A percentile compares a stretch with the other conserved stretches of the same genome.
phyloP scores from a whole-genome alignment of 1,139 yeast species.

The Magnusiomyces suaveolens region DNA sequence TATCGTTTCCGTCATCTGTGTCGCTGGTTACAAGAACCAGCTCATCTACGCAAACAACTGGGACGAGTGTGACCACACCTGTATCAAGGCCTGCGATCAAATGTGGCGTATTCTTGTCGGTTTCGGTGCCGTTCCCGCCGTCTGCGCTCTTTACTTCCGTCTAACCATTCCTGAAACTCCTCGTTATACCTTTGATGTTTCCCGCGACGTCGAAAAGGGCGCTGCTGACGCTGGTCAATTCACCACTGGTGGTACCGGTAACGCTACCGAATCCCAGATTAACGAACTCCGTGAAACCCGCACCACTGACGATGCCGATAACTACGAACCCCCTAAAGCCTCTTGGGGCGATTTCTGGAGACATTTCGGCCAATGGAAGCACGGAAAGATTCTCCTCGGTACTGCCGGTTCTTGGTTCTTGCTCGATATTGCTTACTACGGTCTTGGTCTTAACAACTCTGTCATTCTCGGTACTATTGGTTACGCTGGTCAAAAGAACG shows the following conservation, averaged over 20 bases:
- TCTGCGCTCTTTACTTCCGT: constrained; percentile 74
- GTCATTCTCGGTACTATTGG: constrained; percentile 84
- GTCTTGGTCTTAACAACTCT: constrained; percentile 70
- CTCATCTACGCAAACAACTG: constrained; percentile 58
- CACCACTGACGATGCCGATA: constrained; percentile 8
- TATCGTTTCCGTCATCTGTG: constrained; percentile 30
- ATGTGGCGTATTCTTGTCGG: constrained; percentile 91
- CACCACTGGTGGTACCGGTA: constrained; percentile 39
- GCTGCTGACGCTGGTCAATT: constrained; percentile 48
- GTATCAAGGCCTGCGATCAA: constrained; percentile 74
- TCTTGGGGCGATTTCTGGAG: constrained; percentile 35
- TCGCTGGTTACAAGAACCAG: constrained; percentile 40
- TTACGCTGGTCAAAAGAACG: constrained; percentile 57
- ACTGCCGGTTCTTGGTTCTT: constrained; percentile 96
- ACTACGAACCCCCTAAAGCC: constrained; percentile 42
- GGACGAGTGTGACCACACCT: constrained; percentile 46
- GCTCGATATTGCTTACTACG: constrained; percentile 90
- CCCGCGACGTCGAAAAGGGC: constrained; percentile 54
- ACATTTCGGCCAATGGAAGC: constrained; percentile 80
- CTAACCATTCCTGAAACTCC: constrained; percentile 91
- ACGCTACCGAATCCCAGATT: constrained; percentile 34
- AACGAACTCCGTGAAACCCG: constrained; percentile 19
- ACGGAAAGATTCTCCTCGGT: constrained; percentile 76
- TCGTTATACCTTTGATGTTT: constrained; percentile 71
- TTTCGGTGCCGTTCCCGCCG: constrained; percentile 82